phyloP scores from a whole-genome alignment of 2,329 filamentous ascomycete genomes.

The Ophidiomyces ophidiicola region DNA sequence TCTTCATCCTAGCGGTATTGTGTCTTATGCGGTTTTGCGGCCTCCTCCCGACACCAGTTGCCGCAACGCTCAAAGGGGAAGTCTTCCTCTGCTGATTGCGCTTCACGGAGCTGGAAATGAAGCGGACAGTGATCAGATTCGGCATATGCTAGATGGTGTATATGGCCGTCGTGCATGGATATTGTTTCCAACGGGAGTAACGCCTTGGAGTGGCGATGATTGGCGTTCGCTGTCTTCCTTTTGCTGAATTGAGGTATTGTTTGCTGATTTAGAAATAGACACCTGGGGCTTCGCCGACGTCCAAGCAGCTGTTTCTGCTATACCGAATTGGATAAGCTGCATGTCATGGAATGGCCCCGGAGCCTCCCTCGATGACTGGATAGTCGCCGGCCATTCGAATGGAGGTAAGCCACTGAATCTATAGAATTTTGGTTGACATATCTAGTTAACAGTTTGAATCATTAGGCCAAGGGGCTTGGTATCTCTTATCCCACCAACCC shows the following conservation, averaged over 20 bases:
- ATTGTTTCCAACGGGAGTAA: constrained; percentile 45
- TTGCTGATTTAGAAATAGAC: constrained; percentile 20
- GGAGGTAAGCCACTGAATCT: constrained; percentile 32
- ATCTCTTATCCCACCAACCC: constrained; percentile 43
- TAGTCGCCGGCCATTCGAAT: constrained; percentile 48
- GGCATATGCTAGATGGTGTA: constrained; percentile 38
- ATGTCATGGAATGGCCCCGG: constrained; percentile 39
- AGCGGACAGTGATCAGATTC: constrained; percentile 37
- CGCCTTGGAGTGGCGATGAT: constrained; percentile 48
- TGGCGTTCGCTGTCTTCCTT: constrained; percentile 36
- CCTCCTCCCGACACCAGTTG: constrained; percentile 35
- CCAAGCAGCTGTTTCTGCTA: constrained; percentile 40
- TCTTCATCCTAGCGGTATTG: constrained; percentile 41
- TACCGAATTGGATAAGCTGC: constrained; percentile 40
- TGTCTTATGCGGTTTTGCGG: constrained; percentile 47
- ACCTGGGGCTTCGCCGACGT: constrained; percentile 47
- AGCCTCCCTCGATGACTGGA: constrained; percentile 38
- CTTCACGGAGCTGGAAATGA: constrained; percentile 49
- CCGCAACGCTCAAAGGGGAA: constrained; percentile 14
- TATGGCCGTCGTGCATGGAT: constrained; percentile 45
- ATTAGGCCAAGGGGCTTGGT: constrained; percentile 46
- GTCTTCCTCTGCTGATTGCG: constrained; percentile 39
- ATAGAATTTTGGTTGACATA: background rate
- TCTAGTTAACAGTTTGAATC: constrained; percentile 9
- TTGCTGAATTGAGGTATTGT: background rate